Evolutionary conservation across 1,139 yeast genomes (phyloP), one percentile per base, ranked within the genome.

Genomic region (Candida albicans): DNA sequence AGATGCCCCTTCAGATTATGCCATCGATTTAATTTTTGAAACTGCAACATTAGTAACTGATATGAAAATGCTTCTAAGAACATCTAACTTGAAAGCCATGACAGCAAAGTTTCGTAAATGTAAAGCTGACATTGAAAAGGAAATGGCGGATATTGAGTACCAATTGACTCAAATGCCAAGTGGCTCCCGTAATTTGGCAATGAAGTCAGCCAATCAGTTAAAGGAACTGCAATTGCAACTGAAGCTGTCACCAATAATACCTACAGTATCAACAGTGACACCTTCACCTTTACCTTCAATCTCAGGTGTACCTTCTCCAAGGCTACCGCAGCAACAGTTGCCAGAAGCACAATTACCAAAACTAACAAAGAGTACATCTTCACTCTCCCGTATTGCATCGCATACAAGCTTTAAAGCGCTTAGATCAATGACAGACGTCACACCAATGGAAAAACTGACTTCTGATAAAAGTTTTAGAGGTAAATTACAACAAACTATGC

Each of bases 51-150:
- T 83, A 39, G 79, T 79, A 0, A 77, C 81, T 47, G 91, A 85
- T 55, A 68, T 82, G 65, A 81, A 84, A 52, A 61, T 85, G 47
- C 72, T 84, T 74, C 61, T 84, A 38, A 69, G 90, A 46, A 77
- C 86, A 1, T 65, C 76, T 47, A 83, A 83, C 55, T 83, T 79
- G n/a, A 62, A 80, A 39, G 81, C 79, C 44, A 74, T 83, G 76
- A 71, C 81, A 6, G 65, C 65, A 35, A 64, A 70, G 9, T 64
- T 81, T 43, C 62, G 59, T 10, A 56, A 62, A 32, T 70, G 74
- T 38, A 69, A 65, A 44, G 52, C 50, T 7, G 73, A 68, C 41
- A 53, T 65, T 35, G 60, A 53, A 3, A 43, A 43, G 4, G 56
- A 53, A 8, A 57, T 63, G 22, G 55, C 53, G 2, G 52, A 48